Evolutionary conservation across 495 filamentous ascomycete genomes (phyloP).

Genomic region (Xylaria scruposa): DNA sequence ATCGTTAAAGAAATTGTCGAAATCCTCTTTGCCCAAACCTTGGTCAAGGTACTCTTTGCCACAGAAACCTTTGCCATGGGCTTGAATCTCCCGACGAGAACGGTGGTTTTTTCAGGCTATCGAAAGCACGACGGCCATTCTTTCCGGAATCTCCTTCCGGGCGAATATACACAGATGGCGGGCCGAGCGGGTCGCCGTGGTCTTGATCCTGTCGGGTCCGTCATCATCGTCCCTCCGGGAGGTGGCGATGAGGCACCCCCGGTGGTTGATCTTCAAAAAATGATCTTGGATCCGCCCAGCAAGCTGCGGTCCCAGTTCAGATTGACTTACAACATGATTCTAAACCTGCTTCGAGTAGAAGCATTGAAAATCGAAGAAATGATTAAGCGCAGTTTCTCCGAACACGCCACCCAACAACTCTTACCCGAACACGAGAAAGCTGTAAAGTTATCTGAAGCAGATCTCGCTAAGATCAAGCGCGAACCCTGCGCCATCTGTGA

Average conservation of each 20-base stretch:
- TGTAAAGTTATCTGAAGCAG: conserved; percentile 90
- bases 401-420: conserved; percentile 96
- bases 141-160: conserved; percentile 90
- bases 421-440: conserved; percentile 94
- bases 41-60: conserved; percentile 96
- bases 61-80: conserved; percentile 99
- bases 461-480: conserved; percentile 86
- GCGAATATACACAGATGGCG: conserved; percentile 99
- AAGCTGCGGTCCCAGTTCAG: conserved; percentile 96
- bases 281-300: conserved; percentile 95
- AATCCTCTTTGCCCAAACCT: conserved; percentile 90
- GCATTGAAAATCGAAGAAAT: conserved; percentile 99
- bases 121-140: conserved; percentile 91
- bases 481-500: conserved; percentile 86
- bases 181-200: conserved; percentile 93
- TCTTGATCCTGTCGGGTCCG: conserved; percentile 88
- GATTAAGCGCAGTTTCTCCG: conserved; percentile 99
- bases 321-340: conserved; percentile 98
- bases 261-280: conserved; percentile 77
- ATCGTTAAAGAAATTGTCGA: conserved; percentile 99
- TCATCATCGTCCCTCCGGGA: conserved; percentile 83
- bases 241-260: conserved; percentile 88
- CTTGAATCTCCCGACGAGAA: conserved; percentile 91
- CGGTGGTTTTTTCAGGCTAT: conserved; percentile 96
- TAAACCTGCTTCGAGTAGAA: conserved; percentile 94